Evolutionary conservation across 179 eudicot genomes (phyloP), one percentile per base, ranked within the genome.

Genomic region (Heliamphora pulchella): DNA sequence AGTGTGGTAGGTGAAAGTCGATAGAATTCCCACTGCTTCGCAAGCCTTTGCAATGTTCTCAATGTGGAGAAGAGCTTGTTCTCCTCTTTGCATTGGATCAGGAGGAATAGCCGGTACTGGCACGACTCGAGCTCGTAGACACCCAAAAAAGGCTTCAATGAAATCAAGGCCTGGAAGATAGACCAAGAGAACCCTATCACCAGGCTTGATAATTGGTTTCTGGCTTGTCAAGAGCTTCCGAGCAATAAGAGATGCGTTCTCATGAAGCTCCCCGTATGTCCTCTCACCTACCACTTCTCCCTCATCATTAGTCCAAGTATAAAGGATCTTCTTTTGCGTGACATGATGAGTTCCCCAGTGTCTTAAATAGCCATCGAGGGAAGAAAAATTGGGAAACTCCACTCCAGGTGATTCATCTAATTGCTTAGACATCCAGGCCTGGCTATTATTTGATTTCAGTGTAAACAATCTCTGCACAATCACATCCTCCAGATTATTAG

Each of bases 41-140:
- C 87, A 76, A 2, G 91, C 84, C 79, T 82, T 84, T 11, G 89
- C 89, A 46, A 89, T 83, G 63, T 87, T 89, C 81, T 87, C 87
- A 2, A 89, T 84, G 59, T 84, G 87, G 64, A 87, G 54, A 59
- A 89, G 88, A 54, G 91, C 89, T 84, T 89, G 89, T 43, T 89
- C 91, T 22, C 91, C 87, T 83, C 91, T 87, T 70, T 89, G 91
- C 58, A 87, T 66, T 41, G 89, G 91, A 80, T 89, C 89, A 7
- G 89, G 88, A 7, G 91, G 91, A 76, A 87, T 87, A 22, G 81
- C 89, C 5, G 91, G 91, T 57, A 87, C 91, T 5, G 91, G 91
- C 17, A 89, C 55, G 22, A 89, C 87, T 83, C 86, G 63, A 51
- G 89, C 89, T 76, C 89, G 80, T 77, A 89, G 67, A 58, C 91